Conservation (phyloP, 495 filamentous ascomycete species). For the Penicillium flavigenum region DNA sequence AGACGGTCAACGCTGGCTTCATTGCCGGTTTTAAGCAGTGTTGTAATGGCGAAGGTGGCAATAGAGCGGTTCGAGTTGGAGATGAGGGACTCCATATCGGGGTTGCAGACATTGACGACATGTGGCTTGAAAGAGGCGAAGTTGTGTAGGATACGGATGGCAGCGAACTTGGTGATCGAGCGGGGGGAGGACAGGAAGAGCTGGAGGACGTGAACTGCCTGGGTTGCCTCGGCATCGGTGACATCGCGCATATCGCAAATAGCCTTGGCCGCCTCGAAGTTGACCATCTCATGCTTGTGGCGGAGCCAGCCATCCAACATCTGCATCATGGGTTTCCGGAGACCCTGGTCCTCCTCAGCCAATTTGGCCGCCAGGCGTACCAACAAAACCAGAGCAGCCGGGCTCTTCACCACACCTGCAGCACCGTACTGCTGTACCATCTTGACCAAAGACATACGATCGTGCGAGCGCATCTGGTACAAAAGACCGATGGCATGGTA, state of each 20-base stretch:
- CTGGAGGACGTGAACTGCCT: constrained; percentile 93
- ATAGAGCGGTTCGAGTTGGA: constrained; percentile 97
- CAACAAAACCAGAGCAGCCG: constrained; percentile 85
- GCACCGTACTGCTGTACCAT: constrained; percentile 98
- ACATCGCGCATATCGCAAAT: constrained; percentile 94
- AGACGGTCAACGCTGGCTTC: constrained; percentile 94
- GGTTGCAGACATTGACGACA: constrained; percentile 90
- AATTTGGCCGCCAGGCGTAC: constrained; percentile 92
- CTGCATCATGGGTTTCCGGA: constrained; percentile 92
- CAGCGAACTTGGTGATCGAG: constrained; percentile 96
- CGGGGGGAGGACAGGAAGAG: constrained; percentile 95
- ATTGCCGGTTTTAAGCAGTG: constrained; percentile 95
- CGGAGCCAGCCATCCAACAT: constrained; percentile 94
- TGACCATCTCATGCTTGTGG: constrained; percentile 99
- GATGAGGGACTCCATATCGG: constrained; percentile 93
- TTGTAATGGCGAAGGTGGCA: constrained; percentile 97
- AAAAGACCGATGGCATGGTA: constrained; percentile 98
- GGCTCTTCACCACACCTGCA: constrained; percentile 89
- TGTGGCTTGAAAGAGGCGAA: constrained; percentile 94
- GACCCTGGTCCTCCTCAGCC: constrained; percentile 84
- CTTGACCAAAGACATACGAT: constrained; percentile 98
- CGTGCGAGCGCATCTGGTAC: constrained; percentile 96
- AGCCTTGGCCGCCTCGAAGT: constrained; percentile 97
- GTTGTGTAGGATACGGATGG: constrained; percentile 93
- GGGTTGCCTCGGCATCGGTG: constrained; percentile 84